These are phyloP conservation scores for Cyanidiococcus yangmingshanensis DNA, from an alignment of 23 red algal genomes.

Conservation along the genomic window DNA sequence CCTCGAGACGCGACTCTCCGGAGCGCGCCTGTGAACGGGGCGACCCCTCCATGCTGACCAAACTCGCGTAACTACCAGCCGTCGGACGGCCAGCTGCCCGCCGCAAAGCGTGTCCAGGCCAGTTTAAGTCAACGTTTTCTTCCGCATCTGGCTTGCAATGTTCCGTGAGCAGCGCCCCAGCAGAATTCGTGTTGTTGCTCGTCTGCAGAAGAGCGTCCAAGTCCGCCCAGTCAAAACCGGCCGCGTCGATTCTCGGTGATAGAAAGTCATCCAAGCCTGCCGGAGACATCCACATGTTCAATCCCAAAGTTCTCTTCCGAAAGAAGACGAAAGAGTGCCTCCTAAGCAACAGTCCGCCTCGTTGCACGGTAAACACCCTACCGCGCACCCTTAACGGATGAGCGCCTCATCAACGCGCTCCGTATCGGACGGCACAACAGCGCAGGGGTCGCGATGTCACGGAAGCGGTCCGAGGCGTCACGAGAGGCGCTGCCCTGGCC, in stretches of 20 bases:
- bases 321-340: too few relatives aligned
- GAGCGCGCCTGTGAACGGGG: background rate
- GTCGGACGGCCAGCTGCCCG: background rate
- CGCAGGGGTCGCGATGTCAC: background rate
- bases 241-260: background rate
- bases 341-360: too few relatives aligned
- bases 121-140: background rate
- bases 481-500: too few relatives aligned
- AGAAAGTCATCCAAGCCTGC: background rate
- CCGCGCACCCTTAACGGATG: too few relatives aligned
- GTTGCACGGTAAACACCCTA: too few relatives aligned
- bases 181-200: background rate
- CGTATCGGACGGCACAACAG: too few relatives aligned
- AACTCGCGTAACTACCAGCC: background rate
- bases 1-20: background rate
- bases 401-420: too few relatives aligned
- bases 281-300: background rate
- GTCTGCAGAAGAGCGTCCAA: background rate
- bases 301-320: too few relatives aligned
- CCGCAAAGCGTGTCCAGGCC: background rate
- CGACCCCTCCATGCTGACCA: background rate
- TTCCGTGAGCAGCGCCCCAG: background rate
- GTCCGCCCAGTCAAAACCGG: background rate
- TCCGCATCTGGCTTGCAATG: background rate
- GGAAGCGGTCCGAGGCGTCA: background rate